Evolutionary conservation across 257 asterid species (phyloP).

Genomic region (Jaltomata sinuosa): DNA sequence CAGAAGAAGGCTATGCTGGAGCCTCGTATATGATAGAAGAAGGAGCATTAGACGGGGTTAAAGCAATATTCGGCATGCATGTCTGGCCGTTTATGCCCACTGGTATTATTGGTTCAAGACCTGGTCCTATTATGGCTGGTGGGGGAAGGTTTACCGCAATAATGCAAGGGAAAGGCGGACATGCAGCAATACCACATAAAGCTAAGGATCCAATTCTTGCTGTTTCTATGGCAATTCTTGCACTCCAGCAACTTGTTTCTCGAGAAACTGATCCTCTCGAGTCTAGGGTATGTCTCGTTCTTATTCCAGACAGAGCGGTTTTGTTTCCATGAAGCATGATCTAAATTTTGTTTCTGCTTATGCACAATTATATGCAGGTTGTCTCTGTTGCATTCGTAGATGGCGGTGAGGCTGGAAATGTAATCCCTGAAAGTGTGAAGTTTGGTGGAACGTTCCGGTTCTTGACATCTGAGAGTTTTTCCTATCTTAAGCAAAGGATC

Average conservation of each 20-base stretch:
- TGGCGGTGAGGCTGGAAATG: constrained; percentile 60
- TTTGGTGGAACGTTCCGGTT: constrained; percentile 88
- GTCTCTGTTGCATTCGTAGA: constrained; percentile 54
- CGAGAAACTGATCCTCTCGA: constrained; percentile 84
- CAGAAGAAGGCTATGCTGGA: constrained; percentile 81
- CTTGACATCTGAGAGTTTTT: constrained; percentile 33
- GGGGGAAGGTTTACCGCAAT: constrained; percentile 47
- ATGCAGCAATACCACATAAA: constrained; percentile 72
- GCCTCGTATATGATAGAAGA: constrained; percentile 54
- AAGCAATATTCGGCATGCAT: constrained; percentile 64
- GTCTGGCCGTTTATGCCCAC: constrained; percentile 39
- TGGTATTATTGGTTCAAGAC: constrained; percentile 49
- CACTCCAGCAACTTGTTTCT: constrained; percentile 78
- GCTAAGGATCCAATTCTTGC: constrained; percentile 63
- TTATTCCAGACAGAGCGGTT: background rate
- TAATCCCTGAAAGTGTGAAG: constrained; percentile 58
- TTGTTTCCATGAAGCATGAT: background rate
- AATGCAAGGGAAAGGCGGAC: constrained; percentile 77
- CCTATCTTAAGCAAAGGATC: constrained; percentile 55
- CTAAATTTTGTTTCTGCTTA: background rate
- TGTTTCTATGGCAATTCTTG: constrained; percentile 58
- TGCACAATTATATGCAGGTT: constrained; percentile 27
- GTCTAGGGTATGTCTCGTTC: constrained; percentile 38
- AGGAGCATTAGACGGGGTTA: constrained; percentile 63
- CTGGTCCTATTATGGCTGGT: constrained; percentile 82